Evolutionary conservation across 2,329 filamentous ascomycete species (phyloP).

Genomic region (Neofusicoccum parvum): DNA sequence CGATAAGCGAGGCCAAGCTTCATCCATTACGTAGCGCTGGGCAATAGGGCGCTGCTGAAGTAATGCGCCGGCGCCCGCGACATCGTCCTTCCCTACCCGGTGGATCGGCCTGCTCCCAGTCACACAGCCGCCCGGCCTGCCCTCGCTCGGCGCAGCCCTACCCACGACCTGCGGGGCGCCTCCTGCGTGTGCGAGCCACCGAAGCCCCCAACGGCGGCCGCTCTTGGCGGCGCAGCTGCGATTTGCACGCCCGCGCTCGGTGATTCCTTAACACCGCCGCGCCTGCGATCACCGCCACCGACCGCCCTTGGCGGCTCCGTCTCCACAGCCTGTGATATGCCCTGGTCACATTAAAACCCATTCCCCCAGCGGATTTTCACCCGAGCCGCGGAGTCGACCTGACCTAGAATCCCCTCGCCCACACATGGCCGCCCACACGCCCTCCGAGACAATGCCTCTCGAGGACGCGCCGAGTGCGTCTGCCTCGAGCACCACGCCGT

Average conservation of each 20-base stretch:
- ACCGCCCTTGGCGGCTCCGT: constrained; percentile 19
- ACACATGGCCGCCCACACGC: constrained; percentile 12
- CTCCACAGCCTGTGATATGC: constrained; percentile 21
- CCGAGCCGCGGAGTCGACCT: constrained; percentile 16
- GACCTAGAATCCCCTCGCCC: neutral
- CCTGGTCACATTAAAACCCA: constrained; percentile 19
- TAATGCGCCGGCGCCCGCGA: neutral
- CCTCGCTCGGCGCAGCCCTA: constrained; percentile 19
- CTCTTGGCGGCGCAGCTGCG: neutral
- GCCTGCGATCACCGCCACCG: constrained; percentile 21
- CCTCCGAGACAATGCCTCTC: constrained; percentile 17
- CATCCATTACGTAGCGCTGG: constrained; percentile 18
- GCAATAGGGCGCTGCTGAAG: constrained; percentile 15
- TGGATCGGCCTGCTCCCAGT: constrained; percentile 13
- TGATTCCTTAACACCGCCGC: constrained; percentile 20
- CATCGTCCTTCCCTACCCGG: constrained; percentile 17
- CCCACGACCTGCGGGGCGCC: constrained; percentile 17
- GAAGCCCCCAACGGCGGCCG: neutral
- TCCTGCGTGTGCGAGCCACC: neutral
- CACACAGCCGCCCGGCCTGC: constrained; percentile 13
- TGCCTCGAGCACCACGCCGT: neutral
- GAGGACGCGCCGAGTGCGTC: constrained; percentile 1
- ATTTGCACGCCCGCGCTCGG: constrained; percentile 13
- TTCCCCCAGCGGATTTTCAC: constrained; percentile 18
- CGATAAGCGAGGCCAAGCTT: constrained; percentile 20